phyloP scores from a whole-genome alignment of 1,139 yeast genomes.

The Yamadazyma triangularis region DNA sequence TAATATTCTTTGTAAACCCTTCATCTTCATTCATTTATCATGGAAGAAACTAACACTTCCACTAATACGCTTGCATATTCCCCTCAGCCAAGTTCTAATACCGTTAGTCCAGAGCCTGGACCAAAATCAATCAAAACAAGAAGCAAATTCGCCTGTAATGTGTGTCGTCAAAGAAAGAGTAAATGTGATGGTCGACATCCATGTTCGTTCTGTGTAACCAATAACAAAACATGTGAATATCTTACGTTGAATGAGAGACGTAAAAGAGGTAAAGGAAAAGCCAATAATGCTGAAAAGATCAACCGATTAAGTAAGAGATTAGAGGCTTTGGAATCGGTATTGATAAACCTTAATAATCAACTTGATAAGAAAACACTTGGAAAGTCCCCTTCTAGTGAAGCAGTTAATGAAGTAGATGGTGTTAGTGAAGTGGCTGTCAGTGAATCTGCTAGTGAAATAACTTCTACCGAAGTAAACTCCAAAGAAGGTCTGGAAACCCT shows the following conservation, averaged over 20 bases:
- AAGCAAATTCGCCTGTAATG: slow-evolving; percentile 49
- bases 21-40: too few relatives aligned
- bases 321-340: slow-evolving; percentile 18
- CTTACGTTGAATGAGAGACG: slow-evolving; percentile 11
- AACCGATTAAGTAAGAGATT: slow-evolving; percentile 13
- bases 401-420: background rate
- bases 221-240: slow-evolving; percentile 17
- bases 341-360: slow-evolving; percentile 12
- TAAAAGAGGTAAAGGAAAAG: slow-evolving; percentile 17
- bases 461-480: background rate
- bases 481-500: too few relatives aligned
- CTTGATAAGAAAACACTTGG: slow-evolving; percentile 1
- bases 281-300: slow-evolving; percentile 14
- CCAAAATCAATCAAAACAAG: too few relatives aligned
- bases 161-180: slow-evolving; percentile 44
- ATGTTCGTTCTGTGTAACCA: slow-evolving; percentile 36
- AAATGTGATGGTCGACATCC: slow-evolving; percentile 46
- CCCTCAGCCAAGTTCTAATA: too few relatives aligned
- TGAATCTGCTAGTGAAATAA: too few relatives aligned
- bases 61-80: too few relatives aligned
- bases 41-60: too few relatives aligned
- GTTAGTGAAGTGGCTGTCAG: too few relatives aligned
- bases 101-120: too few relatives aligned
- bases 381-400: background rate
- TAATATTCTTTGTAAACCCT: too few relatives aligned